Evolutionary conservation across 2,329 filamentous ascomycete genomes (phyloP), one percentile per base, ranked within the genome.

Genomic region (Microcyclospora pomicola): DNA sequence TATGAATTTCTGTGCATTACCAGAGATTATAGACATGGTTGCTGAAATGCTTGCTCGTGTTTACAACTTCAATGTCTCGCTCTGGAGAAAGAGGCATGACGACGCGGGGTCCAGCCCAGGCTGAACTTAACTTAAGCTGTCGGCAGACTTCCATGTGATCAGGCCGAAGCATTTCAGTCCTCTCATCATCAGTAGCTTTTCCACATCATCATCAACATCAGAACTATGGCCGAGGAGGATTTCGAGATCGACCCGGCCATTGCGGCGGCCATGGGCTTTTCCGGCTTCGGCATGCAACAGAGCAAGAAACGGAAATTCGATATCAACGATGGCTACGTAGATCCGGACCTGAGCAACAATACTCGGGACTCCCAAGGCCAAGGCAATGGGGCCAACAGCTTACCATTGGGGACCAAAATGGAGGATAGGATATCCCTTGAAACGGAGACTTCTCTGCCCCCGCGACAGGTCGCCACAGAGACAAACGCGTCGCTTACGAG

Each of bases 221-320:
- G 7, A 24, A 38, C 28, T 12, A 49, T 50, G 43, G 45, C 46
- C 34, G 40, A 44, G 27, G 49, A 55, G n/a, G 50, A 51, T 15
- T 55, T 62, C 43, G 63, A 64, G n/a, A 51, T 62, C 14, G 66
- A 71, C 35, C 61, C 63, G 31, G 71, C 72, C 37, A 75, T 83
- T 56, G 76, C 77, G 15, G 71, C 72, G 31, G 69, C 72, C 34
- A 80, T 86, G 76, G 82, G 82, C 45, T 86, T 86, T 59, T 71
- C 76, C 7, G 70, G 73, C 40, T 87, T 87, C 53, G 80, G 80
- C 47, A 59, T 62, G 9, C 64, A 71, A 47, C 62, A 59, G 2
- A 66, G 67, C 32, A 82, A 81, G 57, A 81, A 80, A 56, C 71
- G 80, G 43, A 78, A 77, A 52, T 79, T 74, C 58, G 75, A 81